Evolutionary conservation across 2,329 filamentous ascomycete genomes (phyloP), one percentile per base, ranked within the genome.

Genomic region (Trichothecium roseum): DNA sequence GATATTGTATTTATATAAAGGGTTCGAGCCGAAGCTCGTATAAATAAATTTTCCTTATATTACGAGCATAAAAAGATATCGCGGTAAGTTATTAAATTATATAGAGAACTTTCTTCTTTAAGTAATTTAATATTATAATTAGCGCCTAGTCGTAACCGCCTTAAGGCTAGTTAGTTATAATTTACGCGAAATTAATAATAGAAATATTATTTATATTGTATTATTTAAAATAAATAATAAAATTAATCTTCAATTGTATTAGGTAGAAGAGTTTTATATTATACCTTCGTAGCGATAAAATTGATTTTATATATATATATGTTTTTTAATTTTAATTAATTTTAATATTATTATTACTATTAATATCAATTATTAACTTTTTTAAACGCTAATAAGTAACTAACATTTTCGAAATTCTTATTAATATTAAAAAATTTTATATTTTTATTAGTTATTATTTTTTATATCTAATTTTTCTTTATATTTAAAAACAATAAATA

Each of bases 341-440:
- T 10, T 20, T 34, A 34, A 13, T 20, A 13, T 20, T 24, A n/a
- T 34, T 34, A 34, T 24, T 13, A 2, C 2, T 33, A 10, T 14
- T 28, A 17, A n/a, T 13, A 38, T 15, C 18, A 41, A n/a, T 30
- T 41, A 27, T 27, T 27, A 8, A 27, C 24, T 27, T 27, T 8
- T 27, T 27, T 27, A 27, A 27, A 27, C 8, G n/a, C n/a, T 12
- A n/a, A n/a, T 30, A 30, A 30, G 15, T 30, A 30, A 30, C 12
- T 30, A 30, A 12, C 12, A 10, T 30, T 15, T 30, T 30, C 12
- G 16, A 30, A 16, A 12, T 12, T 30, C n/a, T 27, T 8, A n/a
- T n/a, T 27, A 27, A 27, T 27, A 27, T 27, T 27, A 27, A 41
- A 27, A 38, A 18, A 31, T 30, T 41, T 36, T 38, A 20, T 34